These are phyloP conservation scores for Colletotrichum graminicola DNA, from an alignment of 2,329 filamentous ascomycete genomes.

Conservation along the genomic window DNA sequence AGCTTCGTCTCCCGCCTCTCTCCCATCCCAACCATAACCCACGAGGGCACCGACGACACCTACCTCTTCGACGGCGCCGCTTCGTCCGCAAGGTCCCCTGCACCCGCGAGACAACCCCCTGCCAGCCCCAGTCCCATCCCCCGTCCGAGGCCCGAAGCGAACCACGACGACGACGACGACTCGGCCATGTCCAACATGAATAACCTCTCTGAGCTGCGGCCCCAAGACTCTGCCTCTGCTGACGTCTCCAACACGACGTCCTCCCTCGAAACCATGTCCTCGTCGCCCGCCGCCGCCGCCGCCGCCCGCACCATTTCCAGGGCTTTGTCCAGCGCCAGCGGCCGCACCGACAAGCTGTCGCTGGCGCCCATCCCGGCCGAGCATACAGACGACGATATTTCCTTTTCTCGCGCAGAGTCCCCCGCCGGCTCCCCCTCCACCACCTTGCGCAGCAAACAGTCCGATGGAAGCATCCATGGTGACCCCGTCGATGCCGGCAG, in stretches of 20 bases:
- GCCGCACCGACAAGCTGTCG: constrained; percentile 45
- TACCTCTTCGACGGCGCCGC: constrained; percentile 67
- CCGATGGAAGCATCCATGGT: constrained; percentile 50
- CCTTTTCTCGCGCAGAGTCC: constrained; percentile 49
- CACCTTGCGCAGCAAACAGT: constrained; percentile 49
- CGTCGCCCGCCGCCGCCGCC: constrained; percentile 68
- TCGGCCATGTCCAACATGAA: constrained; percentile 5
- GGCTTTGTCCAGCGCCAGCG: constrained; percentile 61
- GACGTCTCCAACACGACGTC: constrained; percentile 60
- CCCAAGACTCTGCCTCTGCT: constrained; percentile 46
- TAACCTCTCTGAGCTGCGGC: constrained; percentile 36
- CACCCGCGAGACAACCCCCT: constrained; percentile 46
- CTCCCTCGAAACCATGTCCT: constrained; percentile 65
- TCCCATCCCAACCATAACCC: constrained; percentile 63
- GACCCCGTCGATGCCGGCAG: constrained; percentile 58
- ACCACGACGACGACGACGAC: constrained; percentile 10
- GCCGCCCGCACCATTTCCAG: constrained; percentile 66
- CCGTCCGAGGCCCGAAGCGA: constrained; percentile 26
- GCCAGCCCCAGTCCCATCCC: constrained; percentile 41
- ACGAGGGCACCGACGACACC: constrained; percentile 68
- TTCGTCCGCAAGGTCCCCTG: constrained; percentile 49
- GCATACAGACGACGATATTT: constrained; percentile 47
- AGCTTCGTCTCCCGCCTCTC: constrained; percentile 72
- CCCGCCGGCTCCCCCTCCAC: constrained; percentile 44
- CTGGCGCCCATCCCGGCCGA: constrained; percentile 44